Percentiles rank a stretch among this genome's conserved stretches.
Evolutionary conservation across 1,139 yeast species (phyloP).

Genomic region (Komagataea norvegica): DNA sequence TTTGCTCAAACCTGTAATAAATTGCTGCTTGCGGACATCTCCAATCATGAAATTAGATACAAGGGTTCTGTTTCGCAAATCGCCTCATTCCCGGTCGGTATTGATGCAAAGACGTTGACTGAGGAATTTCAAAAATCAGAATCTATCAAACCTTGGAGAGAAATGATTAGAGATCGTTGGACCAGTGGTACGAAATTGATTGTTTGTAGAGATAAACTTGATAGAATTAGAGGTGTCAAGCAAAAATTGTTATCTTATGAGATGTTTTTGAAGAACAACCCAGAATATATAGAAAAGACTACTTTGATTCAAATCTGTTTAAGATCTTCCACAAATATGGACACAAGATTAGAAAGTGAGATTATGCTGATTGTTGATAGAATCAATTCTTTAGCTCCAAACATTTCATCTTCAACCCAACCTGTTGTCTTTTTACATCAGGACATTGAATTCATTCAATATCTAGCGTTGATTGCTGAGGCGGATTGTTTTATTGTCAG

Average conservation of each 20-base stretch:
- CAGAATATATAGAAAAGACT: slow-evolving; percentile 62
- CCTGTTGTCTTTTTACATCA: slow-evolving; percentile 87
- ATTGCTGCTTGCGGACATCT: slow-evolving; percentile 75
- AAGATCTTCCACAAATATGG: slow-evolving; percentile 47
- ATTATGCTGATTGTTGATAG: slow-evolving; percentile 76
- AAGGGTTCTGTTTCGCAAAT: slow-evolving; percentile 65
- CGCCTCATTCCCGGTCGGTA: slow-evolving; percentile 77
- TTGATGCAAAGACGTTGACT: slow-evolving; percentile 63
- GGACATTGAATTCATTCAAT: slow-evolving; percentile 85
- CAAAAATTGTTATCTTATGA: slow-evolving; percentile 89
- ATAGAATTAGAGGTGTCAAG: slow-evolving; percentile 80
- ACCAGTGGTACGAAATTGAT: slow-evolving; percentile 53
- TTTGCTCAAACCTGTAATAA: slow-evolving; percentile 88
- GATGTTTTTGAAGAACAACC: slow-evolving; percentile 63
- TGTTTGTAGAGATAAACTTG: slow-evolving; percentile 86
- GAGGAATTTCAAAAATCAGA: slow-evolving; percentile 41
- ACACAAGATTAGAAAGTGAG: slow-evolving; percentile 58
- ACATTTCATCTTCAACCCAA: slow-evolving; percentile 71
- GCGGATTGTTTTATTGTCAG: slow-evolving; percentile 87
- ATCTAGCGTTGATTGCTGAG: slow-evolving; percentile 77
- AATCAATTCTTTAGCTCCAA: slow-evolving; percentile 70
- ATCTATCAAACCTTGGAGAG: slow-evolving; percentile 65
- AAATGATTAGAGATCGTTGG: slow-evolving; percentile 77
- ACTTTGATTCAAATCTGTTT: slow-evolving; percentile 82
- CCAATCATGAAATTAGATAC: slow-evolving; percentile 66